These are phyloP conservation scores for Citrullus mucosospermus DNA, from an alignment of 306 rosid genomes.

Conservation along the genomic window DNA sequence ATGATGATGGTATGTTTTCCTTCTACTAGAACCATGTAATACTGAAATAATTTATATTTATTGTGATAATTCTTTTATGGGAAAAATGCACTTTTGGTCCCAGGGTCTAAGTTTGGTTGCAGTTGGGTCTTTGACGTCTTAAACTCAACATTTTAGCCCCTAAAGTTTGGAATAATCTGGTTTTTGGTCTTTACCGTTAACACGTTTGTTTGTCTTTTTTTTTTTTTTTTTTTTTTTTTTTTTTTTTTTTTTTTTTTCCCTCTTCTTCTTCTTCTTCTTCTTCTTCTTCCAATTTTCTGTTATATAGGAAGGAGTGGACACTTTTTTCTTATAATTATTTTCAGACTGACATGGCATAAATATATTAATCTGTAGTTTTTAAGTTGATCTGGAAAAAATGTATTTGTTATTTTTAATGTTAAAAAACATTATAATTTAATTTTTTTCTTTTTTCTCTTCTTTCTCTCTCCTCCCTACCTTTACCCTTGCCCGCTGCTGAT, in stretches of 20 bases:
- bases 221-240: no score
- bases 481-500: no score
- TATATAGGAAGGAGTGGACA: not conserved
- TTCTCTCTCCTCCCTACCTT: no score
- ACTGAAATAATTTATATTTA: not conserved
- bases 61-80: not conserved
- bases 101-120: no score
- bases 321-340: no score
- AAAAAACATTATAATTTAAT: no score
- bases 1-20: constrained; percentile 52
- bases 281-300: not conserved
- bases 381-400: not conserved
- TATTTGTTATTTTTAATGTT: no score
- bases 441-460: no score
- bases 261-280: no score
- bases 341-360: not conserved
- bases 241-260: no score
- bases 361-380: no score
- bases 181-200: not conserved
- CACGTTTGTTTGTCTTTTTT: not conserved
- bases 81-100: not conserved
- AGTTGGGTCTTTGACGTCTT: not conserved
- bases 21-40: not conserved
- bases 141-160: not conserved
- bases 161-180: not conserved